Base-by-base conservation (phyloP, 805 yeast genomes). In the Jamesozyma spencerorum region DNA sequence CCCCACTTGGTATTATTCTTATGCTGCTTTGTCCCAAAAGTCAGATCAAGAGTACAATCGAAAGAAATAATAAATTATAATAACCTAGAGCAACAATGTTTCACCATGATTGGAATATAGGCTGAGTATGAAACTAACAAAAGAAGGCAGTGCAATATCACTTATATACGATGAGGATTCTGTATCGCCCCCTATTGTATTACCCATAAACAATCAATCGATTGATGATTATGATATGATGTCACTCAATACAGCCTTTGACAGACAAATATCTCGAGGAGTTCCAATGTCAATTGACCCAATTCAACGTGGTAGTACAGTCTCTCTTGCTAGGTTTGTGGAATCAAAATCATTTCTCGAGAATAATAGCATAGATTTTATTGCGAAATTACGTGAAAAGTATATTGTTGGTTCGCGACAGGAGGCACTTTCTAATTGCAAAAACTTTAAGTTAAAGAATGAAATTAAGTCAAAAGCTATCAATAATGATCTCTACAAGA, bases 361-460 rank as follows among this genome's bases (percentile, higher is more conserved):
- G n/a, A 8, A 28, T 28, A 13, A 6, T 24, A 17, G 19, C 10
- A 20, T 13, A 14, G 18, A 12, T n/a, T 22, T 12, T 12, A 24
- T 24, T 18, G 13, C 17, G 10, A 71, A 71, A 12, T 53, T 79
- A 40, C 73, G 97, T 48, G 81, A 74, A 49, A 75, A 75, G 49
- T 88, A 86, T 60, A 71, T 79, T 54, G 49, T 54, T 2, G 45
- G 72, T 2, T 84, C 95, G 1, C 44, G 72, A 22, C 97, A 88
- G 61, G 69, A 77, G 44, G 79, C 77, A 31, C 48, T 56, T 32
- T 76, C 75, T 40, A 87, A 88, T 60, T 92, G 94, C 3, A 79
- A 85, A 52, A 82, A 86, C 60, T 61, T 58, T 30, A 57, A 65
- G 4, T 64, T 62, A 13, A 62, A 57, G n/a, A n/a, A n/a, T n/a